Conservation (phyloP, 2,329 filamentous ascomycete genomes). For the Fusarium euwallaceae region DNA sequence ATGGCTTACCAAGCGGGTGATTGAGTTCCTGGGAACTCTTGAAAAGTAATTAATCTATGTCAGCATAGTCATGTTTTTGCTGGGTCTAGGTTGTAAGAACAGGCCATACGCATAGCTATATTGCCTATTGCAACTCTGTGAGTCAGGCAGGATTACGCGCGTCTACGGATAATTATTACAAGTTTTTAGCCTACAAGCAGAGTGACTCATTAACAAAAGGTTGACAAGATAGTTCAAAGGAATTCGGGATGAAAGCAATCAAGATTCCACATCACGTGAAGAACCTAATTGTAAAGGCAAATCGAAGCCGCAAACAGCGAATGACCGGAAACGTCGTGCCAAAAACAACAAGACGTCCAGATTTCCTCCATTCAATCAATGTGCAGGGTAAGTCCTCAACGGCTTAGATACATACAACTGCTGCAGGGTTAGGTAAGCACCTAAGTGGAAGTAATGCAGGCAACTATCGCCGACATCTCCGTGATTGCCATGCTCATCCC, state of each 20-base stretch:
- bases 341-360: neutral
- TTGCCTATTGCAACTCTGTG: neutral
- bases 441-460: neutral
- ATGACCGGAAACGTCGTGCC: slow-evolving; percentile 1
- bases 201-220: neutral
- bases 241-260: neutral
- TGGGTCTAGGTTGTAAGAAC: neutral
- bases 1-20: slow-evolving; percentile 64
- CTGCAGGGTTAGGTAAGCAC: neutral
- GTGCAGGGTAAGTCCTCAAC: slow-evolving; percentile 2
- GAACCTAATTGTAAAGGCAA: neutral
- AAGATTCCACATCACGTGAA: neutral
- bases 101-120: neutral
- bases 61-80: neutral
- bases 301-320: neutral
- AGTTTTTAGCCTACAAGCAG: neutral
- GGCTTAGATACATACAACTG: neutral
- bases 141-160: neutral
- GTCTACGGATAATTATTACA: neutral
- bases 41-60: slow-evolving; percentile 11
- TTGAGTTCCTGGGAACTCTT: slow-evolving; percentile 58
- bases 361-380: neutral
- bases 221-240: neutral
- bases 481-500: slow-evolving; percentile 6
- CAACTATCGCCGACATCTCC: slow-evolving; percentile 4